Evolutionary conservation across 345 rosid genomes (phyloP), one percentile per base, ranked within the genome.

Genomic region (Aquilaria malaccensis): DNA sequence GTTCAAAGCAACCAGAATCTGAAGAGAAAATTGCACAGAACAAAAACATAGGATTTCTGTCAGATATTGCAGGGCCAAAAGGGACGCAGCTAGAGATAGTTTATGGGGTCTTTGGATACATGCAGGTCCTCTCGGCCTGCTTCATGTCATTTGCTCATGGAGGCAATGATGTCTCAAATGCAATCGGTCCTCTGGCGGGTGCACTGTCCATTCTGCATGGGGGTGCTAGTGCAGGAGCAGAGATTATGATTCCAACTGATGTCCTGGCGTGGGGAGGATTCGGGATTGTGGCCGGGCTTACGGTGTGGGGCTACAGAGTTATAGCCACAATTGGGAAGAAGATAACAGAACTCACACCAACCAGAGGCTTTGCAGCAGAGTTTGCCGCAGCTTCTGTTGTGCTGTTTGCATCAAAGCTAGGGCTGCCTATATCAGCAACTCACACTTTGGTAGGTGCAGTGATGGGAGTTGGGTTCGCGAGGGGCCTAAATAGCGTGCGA

Each of bases 261-360:
- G 91, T 94, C 61, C 87, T 94, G 0, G 99, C 99, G 0, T 94
- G 99, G 97, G 99, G 99, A 66, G 99, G 99, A 46, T 94, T 94
- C 0, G 96, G 99, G 6, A 88, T 90, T 30, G 92, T 94, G 1
- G 97, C 99, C 0, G 99, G 99, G 30, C 83, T 90, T 0, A 78
- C 52, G 63, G 83, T 90, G 66, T 90, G 99, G 99, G 99, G 97
- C 0, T 88, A 94, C 46, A 78, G 97, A 69, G 97, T 90, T 70
- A 94, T 90, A 4, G 96, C 99, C 1, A 94, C 99, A 2, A 94
- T 88, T 1, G 99, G 99, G 68, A 94, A 90, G 81, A 94, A 90
- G 79, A 94, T 94, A 56, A 94, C 97, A 0, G 92, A 94, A 50
- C 91, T 94, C 1, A 94, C 99, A 2, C 99, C 99, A 7, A 88